Conservation (phyloP, 148 eudicot genomes). For the Rhododendron molle region DNA sequence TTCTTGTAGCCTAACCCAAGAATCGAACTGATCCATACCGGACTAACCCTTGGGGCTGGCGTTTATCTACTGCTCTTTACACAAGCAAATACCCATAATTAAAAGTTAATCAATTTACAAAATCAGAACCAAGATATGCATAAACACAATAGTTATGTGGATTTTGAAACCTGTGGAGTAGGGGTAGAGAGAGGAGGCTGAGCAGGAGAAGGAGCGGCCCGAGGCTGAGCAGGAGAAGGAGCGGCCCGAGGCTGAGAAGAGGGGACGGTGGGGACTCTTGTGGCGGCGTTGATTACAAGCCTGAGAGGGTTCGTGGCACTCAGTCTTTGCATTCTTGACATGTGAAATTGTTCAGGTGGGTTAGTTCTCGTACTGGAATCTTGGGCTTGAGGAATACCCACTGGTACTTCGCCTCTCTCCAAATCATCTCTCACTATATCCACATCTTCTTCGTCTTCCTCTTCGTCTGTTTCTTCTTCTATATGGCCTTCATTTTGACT, state of each 20-base stretch:
- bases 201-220: slow-evolving; percentile 26
- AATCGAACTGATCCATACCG: not conserved
- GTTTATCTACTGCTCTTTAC: not conserved
- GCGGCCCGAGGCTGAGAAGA: slow-evolving; percentile 15
- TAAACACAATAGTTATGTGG: not conserved
- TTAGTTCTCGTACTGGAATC: slow-evolving; percentile 1
- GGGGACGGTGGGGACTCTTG: slow-evolving; percentile 34
- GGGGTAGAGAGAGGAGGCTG: slow-evolving; percentile 36
- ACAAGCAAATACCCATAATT: not conserved
- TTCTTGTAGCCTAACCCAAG: too few relatives aligned
- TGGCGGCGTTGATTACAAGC: slow-evolving; percentile 45
- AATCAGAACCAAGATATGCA: not conserved
- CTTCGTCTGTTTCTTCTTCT: not conserved
- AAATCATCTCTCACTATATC: slow-evolving; percentile 14
- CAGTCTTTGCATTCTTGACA: slow-evolving; percentile 67
- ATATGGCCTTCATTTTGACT: not conserved
- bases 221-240: slow-evolving; percentile 21
- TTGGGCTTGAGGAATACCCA: slow-evolving; percentile 13
- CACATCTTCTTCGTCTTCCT: not conserved
- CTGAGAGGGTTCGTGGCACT: slow-evolving; percentile 79
- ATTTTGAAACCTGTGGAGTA: slow-evolving; percentile 38
- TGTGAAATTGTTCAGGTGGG: slow-evolving; percentile 30
- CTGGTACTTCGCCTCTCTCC: slow-evolving; percentile 31
- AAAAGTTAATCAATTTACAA: not conserved
- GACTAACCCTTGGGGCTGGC: too few relatives aligned